Percentiles rank a stretch among this genome's conserved stretches.
phyloP scores from a whole-genome alignment of 2,329 filamentous ascomycete genomes.

The Pseudogymnoascus sp. region DNA sequence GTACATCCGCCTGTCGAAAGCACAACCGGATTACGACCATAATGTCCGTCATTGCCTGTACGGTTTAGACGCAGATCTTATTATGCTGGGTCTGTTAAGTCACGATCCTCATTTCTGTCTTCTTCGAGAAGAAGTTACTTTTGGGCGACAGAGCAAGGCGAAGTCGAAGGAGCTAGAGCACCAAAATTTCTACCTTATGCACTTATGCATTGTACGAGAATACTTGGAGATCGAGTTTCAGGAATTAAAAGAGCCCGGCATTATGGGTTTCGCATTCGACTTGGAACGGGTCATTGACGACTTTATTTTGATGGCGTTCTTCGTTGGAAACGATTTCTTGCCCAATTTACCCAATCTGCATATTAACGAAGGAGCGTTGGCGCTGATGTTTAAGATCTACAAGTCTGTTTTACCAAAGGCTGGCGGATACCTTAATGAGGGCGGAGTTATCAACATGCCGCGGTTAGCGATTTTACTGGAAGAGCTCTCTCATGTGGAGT shows the following conservation, averaged over 20 bases:
- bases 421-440: conserved; percentile 93
- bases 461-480: conserved; percentile 71
- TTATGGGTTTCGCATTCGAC: conserved; percentile 73
- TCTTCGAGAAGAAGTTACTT: conserved; percentile 94
- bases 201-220: conserved; percentile 94
- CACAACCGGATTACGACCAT: conserved; percentile 83
- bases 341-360: conserved; percentile 93
- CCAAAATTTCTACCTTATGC: conserved; percentile 96
- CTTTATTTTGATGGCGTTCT: conserved; percentile 99
- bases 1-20: conserved; percentile 96
- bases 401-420: conserved; percentile 81
- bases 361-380: conserved; percentile 95
- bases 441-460: conserved; percentile 81
- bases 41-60: conserved; percentile 97
- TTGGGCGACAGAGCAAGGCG: conserved; percentile 71
- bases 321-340: conserved; percentile 98
- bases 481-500: conserved; percentile 81
- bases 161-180: conserved; percentile 97
- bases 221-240: conserved; percentile 97
- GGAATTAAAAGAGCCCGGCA: conserved; percentile 69
- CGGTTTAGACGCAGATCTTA: conserved; percentile 92
- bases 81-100: conserved; percentile 95
- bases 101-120: conserved; percentile 98
- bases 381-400: conserved; percentile 96
- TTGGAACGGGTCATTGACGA: conserved; percentile 97